phyloP scores from a whole-genome alignment of 768 basidiomycete species.

The Vararia minispora region DNA sequence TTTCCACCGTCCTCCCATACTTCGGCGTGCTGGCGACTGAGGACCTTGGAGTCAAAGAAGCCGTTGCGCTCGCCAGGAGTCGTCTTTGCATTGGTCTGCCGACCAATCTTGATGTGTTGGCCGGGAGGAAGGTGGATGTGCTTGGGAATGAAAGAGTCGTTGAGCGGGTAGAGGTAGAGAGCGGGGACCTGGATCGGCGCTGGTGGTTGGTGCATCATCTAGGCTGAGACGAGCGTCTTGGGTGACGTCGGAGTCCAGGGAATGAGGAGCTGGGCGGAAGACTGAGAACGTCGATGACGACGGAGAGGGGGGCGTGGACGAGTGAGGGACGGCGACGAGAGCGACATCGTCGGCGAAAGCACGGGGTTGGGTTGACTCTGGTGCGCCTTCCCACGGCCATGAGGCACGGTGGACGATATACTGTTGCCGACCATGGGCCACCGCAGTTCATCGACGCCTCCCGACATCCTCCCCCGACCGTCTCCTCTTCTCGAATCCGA shows the following conservation, averaged over 20 bases:
- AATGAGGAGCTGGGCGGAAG: not conserved
- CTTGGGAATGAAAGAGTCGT: conserved; percentile 91
- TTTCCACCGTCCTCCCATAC: conserved; percentile 93
- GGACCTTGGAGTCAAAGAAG: conserved; percentile 93
- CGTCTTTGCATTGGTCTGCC: conserved; percentile 94
- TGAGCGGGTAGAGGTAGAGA: conserved; percentile 69
- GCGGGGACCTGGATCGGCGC: no score
- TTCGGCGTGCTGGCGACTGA: conserved; percentile 92
- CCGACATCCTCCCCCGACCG: not conserved
- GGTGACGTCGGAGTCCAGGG: not conserved
- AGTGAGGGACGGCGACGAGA: not conserved
- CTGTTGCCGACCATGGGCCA: not conserved
- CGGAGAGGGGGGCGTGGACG: not conserved
- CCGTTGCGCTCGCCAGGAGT: conserved; percentile 89
- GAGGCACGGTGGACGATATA: conserved; percentile 4
- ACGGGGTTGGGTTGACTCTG: not conserved
- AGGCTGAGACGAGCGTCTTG: conserved; percentile 11
- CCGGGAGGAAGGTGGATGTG: conserved; percentile 69
- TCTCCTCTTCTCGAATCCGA: conserved; percentile 2
- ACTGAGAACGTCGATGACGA: no score
- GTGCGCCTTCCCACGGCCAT: conserved; percentile 5
- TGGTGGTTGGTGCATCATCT: conserved; percentile 13
- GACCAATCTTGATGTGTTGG: conserved; percentile 80
- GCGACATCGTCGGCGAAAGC: not conserved
- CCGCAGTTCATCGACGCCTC: not conserved